Evolutionary conservation across 192 early-diverging fungal species (phyloP), one percentile per base, ranked within the genome.

Genomic region (Coemansia sp.): DNA sequence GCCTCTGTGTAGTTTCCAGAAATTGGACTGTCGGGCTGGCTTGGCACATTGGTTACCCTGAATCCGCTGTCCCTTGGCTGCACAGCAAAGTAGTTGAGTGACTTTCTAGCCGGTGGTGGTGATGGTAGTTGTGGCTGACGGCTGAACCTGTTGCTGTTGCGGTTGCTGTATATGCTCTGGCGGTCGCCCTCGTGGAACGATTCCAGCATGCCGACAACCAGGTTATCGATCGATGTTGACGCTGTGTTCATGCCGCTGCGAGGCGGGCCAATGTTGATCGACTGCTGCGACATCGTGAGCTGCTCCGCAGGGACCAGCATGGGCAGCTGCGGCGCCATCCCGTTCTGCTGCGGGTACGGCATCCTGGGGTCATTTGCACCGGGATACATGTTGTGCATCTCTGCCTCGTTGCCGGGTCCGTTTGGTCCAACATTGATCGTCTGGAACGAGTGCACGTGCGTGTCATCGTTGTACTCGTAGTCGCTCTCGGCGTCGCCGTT

Each of bases 371-470:
- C 41, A 53, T 8, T 55, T 22, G 19, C 10, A 23, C 30, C 36
- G 30, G 29, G 33, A 22, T 31, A 7, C 13, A 22, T 20, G 45
- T 25, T 48, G 22, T 27, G 22, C 41, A 20, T 19, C 5, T 11
- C n/a, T n/a, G 17, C 10, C 33, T 34, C 33, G 29, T 55, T 31
- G 27, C 22, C 38, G 4, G 61, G 9, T 7, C 19, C 45, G 44
- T 59, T 55, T 0, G 69, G 42, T 27, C 40, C 55, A 22, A 76
- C 67, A 42, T 48, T 76, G 50, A 76, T 64, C 36, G 45, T 66
- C 33, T 76, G 67, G 23, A 76, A 76, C 19, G 67, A 66, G 44
- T 62, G 65, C 28, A 76, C n/a, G 22, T 63, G 67, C 25, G 57
- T 57, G 53, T 57, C 55, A 10, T 68, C 72, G 57, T 64, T 58